phyloP scores from a whole-genome alignment of 495 filamentous ascomycete species.

The Aspergillus wentii region DNA sequence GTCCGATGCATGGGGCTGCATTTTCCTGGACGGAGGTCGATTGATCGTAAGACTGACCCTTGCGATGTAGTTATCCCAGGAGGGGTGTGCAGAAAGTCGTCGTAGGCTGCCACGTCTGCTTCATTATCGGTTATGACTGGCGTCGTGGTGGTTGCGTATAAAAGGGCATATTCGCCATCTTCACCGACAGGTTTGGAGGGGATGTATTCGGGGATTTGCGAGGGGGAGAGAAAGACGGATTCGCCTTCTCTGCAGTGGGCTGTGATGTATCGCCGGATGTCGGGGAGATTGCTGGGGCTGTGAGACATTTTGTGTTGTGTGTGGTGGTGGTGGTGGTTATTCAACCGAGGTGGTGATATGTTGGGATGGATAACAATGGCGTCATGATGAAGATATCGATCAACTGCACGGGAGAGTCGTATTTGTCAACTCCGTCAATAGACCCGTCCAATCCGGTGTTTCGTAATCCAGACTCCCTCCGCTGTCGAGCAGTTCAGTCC shows the following conservation, averaged over 20 bases:
- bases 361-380: too few species aligned
- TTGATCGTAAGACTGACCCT: slow-evolving; percentile 49
- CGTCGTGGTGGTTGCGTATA: slow-evolving; percentile 50
- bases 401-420: slow-evolving; percentile 9
- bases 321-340: too few species aligned
- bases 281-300: slow-evolving; percentile 27
- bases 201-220: slow-evolving; percentile 28
- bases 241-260: slow-evolving; percentile 33
- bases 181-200: slow-evolving; percentile 22
- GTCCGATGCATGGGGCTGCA: slow-evolving; percentile 69
- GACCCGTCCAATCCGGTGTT: slow-evolving; percentile 27
- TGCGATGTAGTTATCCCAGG: slow-evolving; percentile 46
- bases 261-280: slow-evolving; percentile 38
- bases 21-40: slow-evolving; percentile 57
- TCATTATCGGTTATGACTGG: slow-evolving; percentile 46
- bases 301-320: too few species aligned
- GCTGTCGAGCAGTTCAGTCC: slow-evolving; percentile 30
- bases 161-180: slow-evolving; percentile 33
- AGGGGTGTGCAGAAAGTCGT: slow-evolving; percentile 30
- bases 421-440: slow-evolving; percentile 29
- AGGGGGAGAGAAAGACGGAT: slow-evolving; percentile 33
- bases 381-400: too few species aligned
- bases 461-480: slow-evolving; percentile 18
- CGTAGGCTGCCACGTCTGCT: slow-evolving; percentile 38
- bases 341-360: too few species aligned